Conservation (phyloP, 2,329 filamentous ascomycete genomes). For the Cladosporium halotolerans region DNA sequence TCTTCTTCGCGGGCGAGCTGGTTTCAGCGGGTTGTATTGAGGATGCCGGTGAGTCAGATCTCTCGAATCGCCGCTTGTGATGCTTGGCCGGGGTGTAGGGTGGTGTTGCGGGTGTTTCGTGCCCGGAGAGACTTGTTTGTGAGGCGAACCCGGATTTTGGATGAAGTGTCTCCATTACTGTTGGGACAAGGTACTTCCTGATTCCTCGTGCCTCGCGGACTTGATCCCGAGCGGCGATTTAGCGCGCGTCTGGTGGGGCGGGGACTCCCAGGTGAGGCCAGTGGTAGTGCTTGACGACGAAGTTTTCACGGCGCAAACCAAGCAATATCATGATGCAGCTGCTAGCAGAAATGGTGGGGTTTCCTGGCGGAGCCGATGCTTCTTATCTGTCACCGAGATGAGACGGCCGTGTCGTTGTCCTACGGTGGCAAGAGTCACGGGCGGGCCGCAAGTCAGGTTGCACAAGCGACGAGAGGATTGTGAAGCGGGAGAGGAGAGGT, state of each 20-base stretch:
- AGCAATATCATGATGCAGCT: conserved; percentile 26
- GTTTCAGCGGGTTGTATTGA: conserved; percentile 34
- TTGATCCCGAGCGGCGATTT: conserved; percentile 8
- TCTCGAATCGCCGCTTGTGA: conserved; percentile 20
- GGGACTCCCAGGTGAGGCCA: conserved; percentile 18
- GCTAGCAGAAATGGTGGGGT: neutral
- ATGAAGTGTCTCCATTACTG: conserved; percentile 19
- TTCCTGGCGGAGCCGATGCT: neutral
- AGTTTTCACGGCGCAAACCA: conserved; percentile 21
- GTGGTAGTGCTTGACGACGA: conserved; percentile 28
- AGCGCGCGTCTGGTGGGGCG: conserved; percentile 20
- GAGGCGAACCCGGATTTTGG: conserved; percentile 21
- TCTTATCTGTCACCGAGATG: neutral
- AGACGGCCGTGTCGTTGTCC: neutral
- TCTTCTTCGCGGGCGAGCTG: conserved; percentile 27
- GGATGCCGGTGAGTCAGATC: conserved; percentile 29
- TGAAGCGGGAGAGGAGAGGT: neutral
- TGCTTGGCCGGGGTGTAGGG: conserved; percentile 23
- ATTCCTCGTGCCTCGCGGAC: too few relatives aligned
- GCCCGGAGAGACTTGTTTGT: conserved; percentile 18
- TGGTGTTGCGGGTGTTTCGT: conserved; percentile 21
- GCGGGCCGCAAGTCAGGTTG: conserved; percentile 8
- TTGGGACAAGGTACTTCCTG: neutral
- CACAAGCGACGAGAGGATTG: conserved; percentile 4
- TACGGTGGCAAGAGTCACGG: neutral